phyloP scores from a whole-genome alignment of 176 grass and related monocot species.

The Urochloa ruziziensis region DNA sequence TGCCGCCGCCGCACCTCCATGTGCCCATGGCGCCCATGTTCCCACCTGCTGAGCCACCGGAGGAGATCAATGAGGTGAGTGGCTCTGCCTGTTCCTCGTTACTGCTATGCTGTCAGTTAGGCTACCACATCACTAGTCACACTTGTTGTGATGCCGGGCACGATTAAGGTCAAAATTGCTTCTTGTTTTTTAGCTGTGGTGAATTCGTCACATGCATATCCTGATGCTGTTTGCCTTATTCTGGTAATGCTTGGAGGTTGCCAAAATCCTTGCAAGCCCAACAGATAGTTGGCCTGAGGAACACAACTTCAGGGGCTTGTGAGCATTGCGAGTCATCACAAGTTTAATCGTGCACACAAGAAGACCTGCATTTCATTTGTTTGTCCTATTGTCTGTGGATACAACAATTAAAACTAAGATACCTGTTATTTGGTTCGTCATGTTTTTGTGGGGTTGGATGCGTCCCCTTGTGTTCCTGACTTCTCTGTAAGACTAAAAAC shows the following conservation, averaged over 20 bases:
- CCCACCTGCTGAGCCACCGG: constrained; percentile 18
- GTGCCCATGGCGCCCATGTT: constrained; percentile 16
- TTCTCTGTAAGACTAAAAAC: neutral
- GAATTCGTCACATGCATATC: neutral
- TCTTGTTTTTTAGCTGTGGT: neutral
- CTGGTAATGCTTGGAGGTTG: neutral
- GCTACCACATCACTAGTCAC: neutral
- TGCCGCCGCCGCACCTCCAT: constrained; percentile 42
- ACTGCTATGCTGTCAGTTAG: neutral
- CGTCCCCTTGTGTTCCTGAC: neutral
- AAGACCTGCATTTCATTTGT: neutral
- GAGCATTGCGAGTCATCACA: neutral
- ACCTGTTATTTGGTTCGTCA: neutral
- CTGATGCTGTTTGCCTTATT: neutral
- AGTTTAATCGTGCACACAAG: constrained; percentile 1
- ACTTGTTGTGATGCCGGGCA: neutral
- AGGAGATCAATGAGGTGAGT: constrained; percentile 55
- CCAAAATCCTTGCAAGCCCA: neutral
- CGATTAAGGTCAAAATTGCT: neutral
- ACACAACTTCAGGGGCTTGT: neutral
- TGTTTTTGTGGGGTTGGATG: neutral
- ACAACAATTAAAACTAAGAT: neutral
- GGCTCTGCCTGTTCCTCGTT: neutral
- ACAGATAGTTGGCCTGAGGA: neutral
- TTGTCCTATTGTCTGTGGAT: neutral